Conservation (phyloP, 352 stramenopile genomes). For the Phytopythium ostracodes region DNA sequence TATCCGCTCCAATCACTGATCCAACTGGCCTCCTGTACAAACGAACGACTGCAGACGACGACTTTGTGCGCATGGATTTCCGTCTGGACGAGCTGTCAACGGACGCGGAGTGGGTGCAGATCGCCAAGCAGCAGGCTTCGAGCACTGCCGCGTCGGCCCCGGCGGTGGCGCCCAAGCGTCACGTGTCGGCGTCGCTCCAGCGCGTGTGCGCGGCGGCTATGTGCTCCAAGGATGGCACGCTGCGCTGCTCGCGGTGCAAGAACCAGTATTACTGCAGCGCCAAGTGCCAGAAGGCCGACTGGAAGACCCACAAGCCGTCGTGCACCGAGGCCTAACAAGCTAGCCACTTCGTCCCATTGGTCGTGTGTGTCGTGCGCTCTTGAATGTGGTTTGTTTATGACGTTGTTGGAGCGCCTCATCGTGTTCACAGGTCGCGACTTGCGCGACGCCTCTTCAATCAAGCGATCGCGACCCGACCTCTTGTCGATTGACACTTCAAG, state of each 20-base stretch:
- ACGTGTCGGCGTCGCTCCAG: conserved; percentile 29
- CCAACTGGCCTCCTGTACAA: not conserved
- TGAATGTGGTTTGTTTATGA: not conserved
- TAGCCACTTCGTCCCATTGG: not conserved
- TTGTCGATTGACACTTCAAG: not conserved
- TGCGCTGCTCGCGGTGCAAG: conserved; percentile 83
- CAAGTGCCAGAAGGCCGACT: conserved; percentile 82
- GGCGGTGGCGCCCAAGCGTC: conserved; percentile 22
- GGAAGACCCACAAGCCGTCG: conserved; percentile 74
- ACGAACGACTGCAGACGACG: conserved; percentile 45
- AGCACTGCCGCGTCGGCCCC: conserved; percentile 17
- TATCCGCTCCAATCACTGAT: not conserved
- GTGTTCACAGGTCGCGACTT: not conserved
- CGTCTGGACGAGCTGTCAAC: conserved; percentile 57
- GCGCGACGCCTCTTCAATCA: not conserved
- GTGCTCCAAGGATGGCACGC: conserved; percentile 64
- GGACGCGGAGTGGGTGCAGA: conserved; percentile 66
- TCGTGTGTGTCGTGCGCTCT: not conserved
- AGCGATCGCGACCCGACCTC: not conserved
- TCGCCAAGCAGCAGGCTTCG: conserved; percentile 47
- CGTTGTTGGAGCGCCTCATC: not conserved
- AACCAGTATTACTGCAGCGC: conserved; percentile 80
- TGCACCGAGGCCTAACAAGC: conserved; percentile 23
- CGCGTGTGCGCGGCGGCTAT: conserved; percentile 61
- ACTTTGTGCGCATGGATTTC: conserved; percentile 83